Conservation (phyloP, 2,329 filamentous ascomycete species). For the Scytalidium sp. region DNA sequence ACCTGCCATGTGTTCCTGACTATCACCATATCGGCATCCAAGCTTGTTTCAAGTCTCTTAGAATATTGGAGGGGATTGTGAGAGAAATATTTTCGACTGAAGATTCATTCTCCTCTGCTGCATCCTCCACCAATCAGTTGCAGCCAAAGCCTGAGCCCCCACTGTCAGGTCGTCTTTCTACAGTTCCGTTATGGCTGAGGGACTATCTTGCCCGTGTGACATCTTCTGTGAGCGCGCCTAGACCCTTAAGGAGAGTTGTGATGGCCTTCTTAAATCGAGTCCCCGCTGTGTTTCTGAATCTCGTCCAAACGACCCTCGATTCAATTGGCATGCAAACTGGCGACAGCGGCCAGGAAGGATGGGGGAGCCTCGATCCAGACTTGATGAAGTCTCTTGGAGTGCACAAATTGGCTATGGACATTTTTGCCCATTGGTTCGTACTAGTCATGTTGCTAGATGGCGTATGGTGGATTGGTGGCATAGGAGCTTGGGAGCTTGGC, state of each 20-base stretch:
- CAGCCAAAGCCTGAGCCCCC: not conserved
- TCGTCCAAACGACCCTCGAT: slow-evolving; percentile 32
- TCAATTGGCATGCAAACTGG: not conserved
- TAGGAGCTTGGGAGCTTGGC: slow-evolving; percentile 32
- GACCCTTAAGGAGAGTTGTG: slow-evolving; percentile 32
- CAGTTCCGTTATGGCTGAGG: slow-evolving; percentile 33
- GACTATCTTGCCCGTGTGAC: slow-evolving; percentile 33
- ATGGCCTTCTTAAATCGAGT: slow-evolving; percentile 39
- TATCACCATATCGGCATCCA: slow-evolving; percentile 3
- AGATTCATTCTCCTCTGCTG: slow-evolving; percentile 3
- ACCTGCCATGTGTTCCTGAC: slow-evolving; percentile 4
- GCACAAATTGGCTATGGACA: slow-evolving; percentile 30
- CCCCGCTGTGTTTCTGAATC: slow-evolving; percentile 28
- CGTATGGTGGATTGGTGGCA: slow-evolving; percentile 37
- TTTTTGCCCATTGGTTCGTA: slow-evolving; percentile 38
- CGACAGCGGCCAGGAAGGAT: not conserved
- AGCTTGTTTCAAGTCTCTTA: slow-evolving; percentile 18
- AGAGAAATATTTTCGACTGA: slow-evolving; percentile 12
- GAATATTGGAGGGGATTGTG: slow-evolving; percentile 20
- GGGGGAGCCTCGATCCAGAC: not conserved
- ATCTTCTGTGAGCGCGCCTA: slow-evolving; percentile 25
- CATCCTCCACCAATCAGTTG: slow-evolving; percentile 5
- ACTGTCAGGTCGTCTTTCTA: slow-evolving; percentile 13
- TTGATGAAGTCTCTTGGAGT: slow-evolving; percentile 4
- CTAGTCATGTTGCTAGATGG: slow-evolving; percentile 34